Base-by-base conservation (phyloP, 2,329 filamentous ascomycete species). In the Talaromyces sp. region DNA sequence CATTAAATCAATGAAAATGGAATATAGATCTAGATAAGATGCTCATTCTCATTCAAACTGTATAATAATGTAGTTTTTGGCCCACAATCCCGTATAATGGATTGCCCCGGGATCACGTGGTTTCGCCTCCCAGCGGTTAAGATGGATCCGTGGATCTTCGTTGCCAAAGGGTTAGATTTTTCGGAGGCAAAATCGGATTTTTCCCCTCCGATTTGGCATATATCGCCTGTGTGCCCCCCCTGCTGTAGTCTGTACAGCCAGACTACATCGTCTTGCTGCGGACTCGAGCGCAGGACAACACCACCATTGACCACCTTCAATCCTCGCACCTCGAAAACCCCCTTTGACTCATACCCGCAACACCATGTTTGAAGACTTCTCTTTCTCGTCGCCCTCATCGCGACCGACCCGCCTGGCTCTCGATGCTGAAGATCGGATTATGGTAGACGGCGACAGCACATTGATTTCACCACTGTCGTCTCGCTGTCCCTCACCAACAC, bases 301-400 rank as follows among this genome's bases (percentile, higher is more conserved):
- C n/a, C 35, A 44, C 46, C n/a, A 48, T 49, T 44, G 39, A 47
- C 16, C 10, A 39, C n/a, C 30, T 16, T 35, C 13, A 20, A 11
- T 30, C 10, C 27, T 19, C 2, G 17, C n/a, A 13, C 17, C 22
- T 24, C n/a, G n/a, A 33, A 37, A 47, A 11, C 37, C 30, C 27
- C 42, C 17, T 22, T 19, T 33, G 33, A 49, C 32, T 41, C 36
- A 24, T 17, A 20, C 49, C 43, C 46, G 45, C 50, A 39, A 47
- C 51, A 32, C 55, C 39, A 75, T 75, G 73, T 75, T 75, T 57
- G 72, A 75, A 57, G 70, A 73, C 57, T 75, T 75, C 58, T 73
- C 72, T 42, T 75, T 75, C 57, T 68, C 71, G 10, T 70, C 71
- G 32, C 66, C 72, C 10, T 71, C 70, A 17, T 69, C 69, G 29